These are phyloP conservation scores for Exophiala xenobiotica DNA, from an alignment of 2,329 filamentous ascomycete species.

Conservation along the genomic window DNA sequence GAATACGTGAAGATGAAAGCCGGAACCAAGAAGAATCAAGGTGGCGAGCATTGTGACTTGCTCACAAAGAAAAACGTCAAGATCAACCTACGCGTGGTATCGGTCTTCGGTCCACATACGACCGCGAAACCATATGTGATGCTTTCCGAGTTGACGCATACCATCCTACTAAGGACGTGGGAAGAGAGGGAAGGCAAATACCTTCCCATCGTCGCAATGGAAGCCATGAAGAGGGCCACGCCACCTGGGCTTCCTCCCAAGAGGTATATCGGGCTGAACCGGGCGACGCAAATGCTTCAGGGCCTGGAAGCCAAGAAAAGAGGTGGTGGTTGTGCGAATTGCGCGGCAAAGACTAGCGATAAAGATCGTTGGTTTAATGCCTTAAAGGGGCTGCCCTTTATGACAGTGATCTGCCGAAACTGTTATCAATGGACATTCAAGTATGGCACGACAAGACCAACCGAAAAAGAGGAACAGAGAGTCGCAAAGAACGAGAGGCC, in stretches of 20 bases:
- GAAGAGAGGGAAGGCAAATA: neutral
- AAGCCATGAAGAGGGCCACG: neutral
- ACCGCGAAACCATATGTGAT: too few relatives aligned
- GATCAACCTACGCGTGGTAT: too few relatives aligned
- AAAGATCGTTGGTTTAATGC: neutral
- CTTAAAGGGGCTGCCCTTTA: neutral
- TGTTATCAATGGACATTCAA: neutral
- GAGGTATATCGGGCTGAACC: neutral
- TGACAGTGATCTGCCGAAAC: neutral
- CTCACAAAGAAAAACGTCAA: too few relatives aligned
- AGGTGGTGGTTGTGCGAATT: neutral
- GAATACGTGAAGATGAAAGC: too few relatives aligned
- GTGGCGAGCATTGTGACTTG: too few relatives aligned
- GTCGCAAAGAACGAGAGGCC: neutral
- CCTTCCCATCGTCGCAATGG: neutral
- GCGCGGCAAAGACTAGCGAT: neutral
- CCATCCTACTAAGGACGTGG: too few relatives aligned
- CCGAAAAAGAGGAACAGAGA: neutral
- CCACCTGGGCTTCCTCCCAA: neutral
- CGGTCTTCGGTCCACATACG: too few relatives aligned
- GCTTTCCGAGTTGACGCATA: too few relatives aligned
- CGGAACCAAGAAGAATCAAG: too few relatives aligned
- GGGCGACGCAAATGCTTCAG: neutral
- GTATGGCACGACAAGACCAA: neutral
- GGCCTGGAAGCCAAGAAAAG: neutral